A percentile compares a stretch with the other conserved stretches of the same genome.
Evolutionary conservation across 2,329 filamentous ascomycete species (phyloP).

Genomic region (Lasiodiplodia sp.): DNA sequence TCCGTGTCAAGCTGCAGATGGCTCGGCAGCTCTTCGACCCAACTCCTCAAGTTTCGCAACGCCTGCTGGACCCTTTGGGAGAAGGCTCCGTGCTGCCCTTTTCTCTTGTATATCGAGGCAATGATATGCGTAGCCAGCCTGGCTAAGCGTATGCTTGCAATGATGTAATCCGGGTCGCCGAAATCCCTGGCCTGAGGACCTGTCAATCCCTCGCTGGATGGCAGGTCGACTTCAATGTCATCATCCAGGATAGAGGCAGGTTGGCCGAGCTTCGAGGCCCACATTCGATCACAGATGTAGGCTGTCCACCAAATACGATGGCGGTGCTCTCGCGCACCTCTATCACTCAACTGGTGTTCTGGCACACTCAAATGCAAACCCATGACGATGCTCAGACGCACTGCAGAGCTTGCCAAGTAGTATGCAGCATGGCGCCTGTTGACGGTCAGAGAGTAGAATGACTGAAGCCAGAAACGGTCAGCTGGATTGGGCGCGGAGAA

Average conservation of each 20-base stretch:
- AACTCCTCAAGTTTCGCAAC: conserved; percentile 46
- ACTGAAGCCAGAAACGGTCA: conserved; percentile 38
- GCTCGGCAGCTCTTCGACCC: conserved; percentile 46
- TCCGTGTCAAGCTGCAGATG: conserved; percentile 44
- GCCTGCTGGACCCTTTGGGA: conserved; percentile 48
- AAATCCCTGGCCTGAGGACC: conserved; percentile 37
- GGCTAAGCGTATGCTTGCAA: conserved; percentile 51
- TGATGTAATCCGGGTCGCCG: conserved; percentile 49
- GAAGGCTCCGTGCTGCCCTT: conserved; percentile 40
- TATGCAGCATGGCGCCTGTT: conserved; percentile 57
- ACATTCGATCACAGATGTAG: conserved; percentile 44
- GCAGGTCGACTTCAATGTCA: conserved; percentile 52
- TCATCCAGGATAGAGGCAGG: conserved; percentile 44
- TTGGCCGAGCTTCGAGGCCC: conserved; percentile 44
- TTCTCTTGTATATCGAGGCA: conserved; percentile 40
- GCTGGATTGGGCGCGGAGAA: neutral
- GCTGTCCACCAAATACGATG: conserved; percentile 47
- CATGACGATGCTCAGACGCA: conserved; percentile 54
- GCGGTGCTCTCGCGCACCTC: conserved; percentile 41
- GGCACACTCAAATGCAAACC: conserved; percentile 53
- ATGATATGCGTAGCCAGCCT: conserved; percentile 40
- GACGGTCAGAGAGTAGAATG: conserved; percentile 54
- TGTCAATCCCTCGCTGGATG: conserved; percentile 46
- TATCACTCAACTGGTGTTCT: conserved; percentile 51
- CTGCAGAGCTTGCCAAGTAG: conserved; percentile 53